A percentile compares a stretch with the other conserved stretches of the same genome.
Conservation (phyloP, 108 stramenopile species). For the Cyclotella choctawhatcheeana region DNA sequence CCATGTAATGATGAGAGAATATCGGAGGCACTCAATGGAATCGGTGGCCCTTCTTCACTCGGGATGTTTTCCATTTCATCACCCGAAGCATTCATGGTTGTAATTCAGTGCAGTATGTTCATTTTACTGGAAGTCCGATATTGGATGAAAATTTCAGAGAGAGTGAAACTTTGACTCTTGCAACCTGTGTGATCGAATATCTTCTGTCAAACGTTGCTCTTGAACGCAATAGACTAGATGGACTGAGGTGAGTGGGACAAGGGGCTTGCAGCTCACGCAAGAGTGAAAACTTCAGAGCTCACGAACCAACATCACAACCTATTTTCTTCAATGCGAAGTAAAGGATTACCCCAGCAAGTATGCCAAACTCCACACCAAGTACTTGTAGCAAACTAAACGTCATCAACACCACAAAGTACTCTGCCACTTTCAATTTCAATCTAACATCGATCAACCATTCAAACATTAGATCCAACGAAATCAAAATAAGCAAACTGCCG, state of each 20-base stretch:
- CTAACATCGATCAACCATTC: slow-evolving; percentile 96
- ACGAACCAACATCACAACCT: slow-evolving; percentile 44
- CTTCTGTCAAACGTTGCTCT: too few species aligned
- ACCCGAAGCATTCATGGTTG: too few species aligned
- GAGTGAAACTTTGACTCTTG: neutral
- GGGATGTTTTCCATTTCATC: neutral
- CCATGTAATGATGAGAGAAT: slow-evolving; percentile 21
- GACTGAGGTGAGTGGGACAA: too few species aligned
- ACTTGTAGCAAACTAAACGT: slow-evolving; percentile 88
- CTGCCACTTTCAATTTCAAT: slow-evolving; percentile 68
- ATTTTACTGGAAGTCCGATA: too few species aligned
- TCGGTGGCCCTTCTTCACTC: neutral
- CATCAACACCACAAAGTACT: slow-evolving; percentile 80
- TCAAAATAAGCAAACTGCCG: slow-evolving; percentile 89
- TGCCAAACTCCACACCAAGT: slow-evolving; percentile 89
- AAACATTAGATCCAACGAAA: slow-evolving; percentile 91
- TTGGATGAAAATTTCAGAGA: neutral
- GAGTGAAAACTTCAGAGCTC: neutral
- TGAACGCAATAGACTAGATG: too few species aligned
- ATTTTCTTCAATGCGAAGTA: slow-evolving; percentile 50
- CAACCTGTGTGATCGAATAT: too few species aligned
- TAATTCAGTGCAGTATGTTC: too few species aligned
- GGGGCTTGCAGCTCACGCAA: too few species aligned
- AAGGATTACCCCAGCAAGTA: slow-evolving; percentile 73
- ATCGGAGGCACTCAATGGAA: slow-evolving; percentile 2